Evolutionary conservation across 2,329 filamentous ascomycete genomes (phyloP), one percentile per base, ranked within the genome.

Genomic region (Aaosphaeria pasadenensis): DNA sequence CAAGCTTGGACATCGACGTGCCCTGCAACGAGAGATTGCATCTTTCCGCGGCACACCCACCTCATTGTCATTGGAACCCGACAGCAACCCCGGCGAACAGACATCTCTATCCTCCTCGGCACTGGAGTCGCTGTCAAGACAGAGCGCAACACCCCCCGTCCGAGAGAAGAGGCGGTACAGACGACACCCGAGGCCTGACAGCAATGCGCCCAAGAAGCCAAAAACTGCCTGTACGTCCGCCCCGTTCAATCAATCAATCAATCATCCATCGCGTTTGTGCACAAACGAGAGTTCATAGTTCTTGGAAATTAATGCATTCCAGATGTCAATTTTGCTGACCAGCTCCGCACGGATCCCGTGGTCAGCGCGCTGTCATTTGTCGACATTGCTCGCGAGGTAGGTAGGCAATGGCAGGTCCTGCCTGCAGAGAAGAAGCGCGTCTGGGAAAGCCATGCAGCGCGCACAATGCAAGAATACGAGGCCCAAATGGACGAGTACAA

Each of bases 321-420:
- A 70, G 67, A 72, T 51, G 70, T 72, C n/a, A 71, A 71, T 44
- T 72, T 72, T 55, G 67, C 69, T 42, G 69, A 72, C 44, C 53
- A 70, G 40, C 63, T 70, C 24, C 69, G 70, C 13, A 63, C 60
- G 7, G 58, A 71, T 35, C 68, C 67, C 13, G 57, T 58, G 24
- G 58, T 72, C 46, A 63, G 58, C 50, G 52, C 60, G 11, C 57
- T 71, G 7, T 67, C 66, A 11, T 72, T 72, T 51, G 66, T 71
- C 4, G 60, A 70, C 44, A 71, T 72, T 49, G 68, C 70, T 36
- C 59, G 60, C 45, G 66, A 69, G 43, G 70, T 72, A 3, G 70
- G 70, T 5, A 55, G 64, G 40, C 55, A 60, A 58, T 72, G 70
- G 70, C 69, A 71, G 49, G 56, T 64, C 28, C 55, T 72, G 2